Evolutionary conservation across 2,329 filamentous ascomycete genomes (phyloP).

Genomic region (Fusarium sp.): DNA sequence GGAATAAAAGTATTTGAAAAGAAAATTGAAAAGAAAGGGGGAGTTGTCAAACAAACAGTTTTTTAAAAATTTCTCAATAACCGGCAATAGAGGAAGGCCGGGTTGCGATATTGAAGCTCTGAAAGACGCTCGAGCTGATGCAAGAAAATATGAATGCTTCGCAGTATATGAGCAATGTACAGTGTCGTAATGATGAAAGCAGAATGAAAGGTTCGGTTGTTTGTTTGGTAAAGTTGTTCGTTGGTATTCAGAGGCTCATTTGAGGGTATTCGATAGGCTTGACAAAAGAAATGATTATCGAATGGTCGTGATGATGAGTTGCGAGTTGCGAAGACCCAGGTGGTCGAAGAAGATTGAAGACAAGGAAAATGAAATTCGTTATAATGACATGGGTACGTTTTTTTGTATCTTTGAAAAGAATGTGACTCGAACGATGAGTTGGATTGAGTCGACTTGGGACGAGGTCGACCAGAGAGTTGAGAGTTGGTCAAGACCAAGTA

Average conservation of each 20-base stretch:
- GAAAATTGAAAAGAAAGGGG: constrained; percentile 31
- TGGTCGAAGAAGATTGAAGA: constrained; percentile 48
- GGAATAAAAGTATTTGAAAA: constrained; percentile 30
- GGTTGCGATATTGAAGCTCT: constrained; percentile 25
- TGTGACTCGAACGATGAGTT: constrained; percentile 45
- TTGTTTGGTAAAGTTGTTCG: constrained; percentile 45
- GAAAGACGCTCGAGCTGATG: constrained; percentile 33
- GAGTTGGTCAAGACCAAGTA: constrained; percentile 19
- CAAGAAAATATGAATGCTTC: constrained; percentile 35
- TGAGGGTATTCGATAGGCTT: constrained; percentile 50
- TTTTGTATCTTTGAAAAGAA: constrained; percentile 46
- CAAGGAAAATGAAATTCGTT: constrained; percentile 56
- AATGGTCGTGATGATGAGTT: constrained; percentile 49
- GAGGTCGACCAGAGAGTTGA: constrained; percentile 43
- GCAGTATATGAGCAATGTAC: constrained; percentile 51
- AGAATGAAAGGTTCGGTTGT: constrained; percentile 42
- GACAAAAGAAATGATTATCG: constrained; percentile 54
- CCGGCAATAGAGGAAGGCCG: constrained; percentile 27
- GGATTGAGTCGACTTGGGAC: constrained; percentile 45
- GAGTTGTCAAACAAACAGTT: constrained; percentile 49
- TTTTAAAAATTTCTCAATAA: constrained; percentile 41
- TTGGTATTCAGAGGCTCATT: constrained; percentile 58
- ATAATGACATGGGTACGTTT: constrained; percentile 58
- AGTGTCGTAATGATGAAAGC: constrained; percentile 44
- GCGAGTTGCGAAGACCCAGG: constrained; percentile 47